These are phyloP conservation scores for Spathaspora boniae DNA, from an alignment of 805 yeast genomes.

Conservation along the genomic window DNA sequence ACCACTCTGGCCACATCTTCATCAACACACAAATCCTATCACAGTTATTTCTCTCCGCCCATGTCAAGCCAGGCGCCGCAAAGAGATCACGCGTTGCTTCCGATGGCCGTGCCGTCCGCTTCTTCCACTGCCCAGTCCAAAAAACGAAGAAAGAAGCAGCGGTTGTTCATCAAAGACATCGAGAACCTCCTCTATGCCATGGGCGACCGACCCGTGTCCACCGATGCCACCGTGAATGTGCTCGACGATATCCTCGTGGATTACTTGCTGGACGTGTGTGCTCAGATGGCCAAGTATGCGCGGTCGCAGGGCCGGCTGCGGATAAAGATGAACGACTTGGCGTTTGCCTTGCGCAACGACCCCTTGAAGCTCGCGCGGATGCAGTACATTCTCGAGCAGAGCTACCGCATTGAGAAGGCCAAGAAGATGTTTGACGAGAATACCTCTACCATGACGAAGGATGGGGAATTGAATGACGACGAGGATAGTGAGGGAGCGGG, in stretches of 20 bases:
- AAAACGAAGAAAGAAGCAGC: conserved; percentile 27
- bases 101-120: background rate
- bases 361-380: conserved; percentile 40
- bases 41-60: too few species aligned
- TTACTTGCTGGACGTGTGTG: conserved; percentile 33
- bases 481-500: conserved; percentile 17
- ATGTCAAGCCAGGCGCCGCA: too few species aligned
- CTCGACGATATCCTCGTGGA: conserved; percentile 39
- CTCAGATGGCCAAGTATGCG: conserved; percentile 30
- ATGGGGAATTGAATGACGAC: conserved; percentile 10
- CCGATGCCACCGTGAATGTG: conserved; percentile 34
- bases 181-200: conserved; percentile 38
- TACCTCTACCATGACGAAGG: conserved; percentile 9
- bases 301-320: conserved; percentile 36
- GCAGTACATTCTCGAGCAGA: conserved; percentile 38
- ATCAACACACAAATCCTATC: too few species aligned
- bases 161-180: conserved; percentile 39
- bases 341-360: conserved; percentile 38
- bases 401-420: conserved; percentile 34
- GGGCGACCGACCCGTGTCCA: conserved; percentile 40
- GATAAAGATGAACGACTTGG: conserved; percentile 41
- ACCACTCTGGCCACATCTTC: too few species aligned
- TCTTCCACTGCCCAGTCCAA: conserved; percentile 9
- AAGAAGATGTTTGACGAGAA: conserved; percentile 40
- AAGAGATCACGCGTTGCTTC: background rate